A percentile compares a stretch with the other conserved stretches of the same genome.
Conservation (phyloP, 73 alveolate species). For the Breviolum minutum region DNA sequence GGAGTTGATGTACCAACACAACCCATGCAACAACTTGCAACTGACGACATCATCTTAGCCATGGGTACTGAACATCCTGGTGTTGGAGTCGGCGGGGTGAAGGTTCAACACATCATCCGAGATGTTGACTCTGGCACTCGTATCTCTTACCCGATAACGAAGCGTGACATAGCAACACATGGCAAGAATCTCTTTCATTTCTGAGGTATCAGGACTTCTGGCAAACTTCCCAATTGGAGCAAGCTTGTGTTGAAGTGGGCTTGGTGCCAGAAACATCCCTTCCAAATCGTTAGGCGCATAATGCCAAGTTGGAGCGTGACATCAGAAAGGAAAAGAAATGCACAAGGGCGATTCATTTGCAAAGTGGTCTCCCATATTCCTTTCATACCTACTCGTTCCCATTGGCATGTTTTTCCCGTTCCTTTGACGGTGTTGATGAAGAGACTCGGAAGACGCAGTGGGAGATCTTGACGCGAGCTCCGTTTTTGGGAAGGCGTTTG, state of each 20-base stretch:
- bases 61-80: neutral
- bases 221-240: neutral
- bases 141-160: neutral
- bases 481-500: neutral
- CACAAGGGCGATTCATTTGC: neutral
- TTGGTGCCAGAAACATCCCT: neutral
- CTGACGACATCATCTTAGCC: neutral
- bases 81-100: neutral
- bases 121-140: neutral
- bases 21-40: neutral
- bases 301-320: slow-evolving; percentile 8
- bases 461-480: neutral
- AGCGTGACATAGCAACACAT: neutral
- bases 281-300: slow-evolving; percentile 27
- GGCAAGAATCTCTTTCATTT: slow-evolving; percentile 5
- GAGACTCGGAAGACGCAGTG: neutral
- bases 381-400: neutral
- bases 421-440: neutral
- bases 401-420: neutral
- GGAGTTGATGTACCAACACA: neutral
- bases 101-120: neutral
- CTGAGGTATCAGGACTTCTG: neutral
- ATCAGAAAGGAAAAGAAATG: slow-evolving; percentile 17
- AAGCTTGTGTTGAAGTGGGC: neutral
- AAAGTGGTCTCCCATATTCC: neutral